Evolutionary conservation across 148 eudicot genomes (phyloP).

Genomic region (Drosera capensis): DNA sequence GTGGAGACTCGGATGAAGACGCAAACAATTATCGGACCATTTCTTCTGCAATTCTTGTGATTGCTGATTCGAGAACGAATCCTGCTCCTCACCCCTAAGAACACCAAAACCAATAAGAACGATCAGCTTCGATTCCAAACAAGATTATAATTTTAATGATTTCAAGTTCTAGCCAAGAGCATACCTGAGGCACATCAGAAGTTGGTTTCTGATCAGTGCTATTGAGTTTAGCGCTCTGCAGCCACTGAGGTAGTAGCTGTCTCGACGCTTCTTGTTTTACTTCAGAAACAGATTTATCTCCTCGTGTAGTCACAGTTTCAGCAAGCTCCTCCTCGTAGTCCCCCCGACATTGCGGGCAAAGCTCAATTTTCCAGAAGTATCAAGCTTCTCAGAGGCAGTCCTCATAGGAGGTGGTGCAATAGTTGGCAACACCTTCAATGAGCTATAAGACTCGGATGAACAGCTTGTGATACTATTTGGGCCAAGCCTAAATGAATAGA

Average conservation of each 20-base stretch:
- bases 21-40: slow-evolving; percentile 67
- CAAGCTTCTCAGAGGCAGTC: not conserved
- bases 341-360: not conserved
- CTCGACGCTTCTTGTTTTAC: not conserved
- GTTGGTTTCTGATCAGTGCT: not conserved
- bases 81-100: slow-evolving; percentile 39
- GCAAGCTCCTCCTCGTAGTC: not conserved
- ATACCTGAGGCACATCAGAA: not conserved
- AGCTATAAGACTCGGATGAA: not conserved
- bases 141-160: not conserved
- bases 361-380: not conserved
- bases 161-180: not conserved
- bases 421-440: slow-evolving; percentile 1
- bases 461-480: not conserved
- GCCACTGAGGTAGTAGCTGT: slow-evolving; percentile 1
- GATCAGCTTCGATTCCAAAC: not conserved
- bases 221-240: not conserved
- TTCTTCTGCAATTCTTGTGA: slow-evolving; percentile 69
- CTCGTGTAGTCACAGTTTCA: not conserved
- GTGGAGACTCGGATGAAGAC: slow-evolving; percentile 61
- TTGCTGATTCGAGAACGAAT: slow-evolving; percentile 32
- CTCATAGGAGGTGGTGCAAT: not conserved
- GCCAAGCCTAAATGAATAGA: slow-evolving; percentile 1
- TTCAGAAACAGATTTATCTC: not conserved
- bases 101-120: not conserved